Percentiles rank a stretch among this genome's conserved stretches.
Evolutionary conservation across 2,329 filamentous ascomycete genomes (phyloP).

Genomic region (Diaporthe destruens): DNA sequence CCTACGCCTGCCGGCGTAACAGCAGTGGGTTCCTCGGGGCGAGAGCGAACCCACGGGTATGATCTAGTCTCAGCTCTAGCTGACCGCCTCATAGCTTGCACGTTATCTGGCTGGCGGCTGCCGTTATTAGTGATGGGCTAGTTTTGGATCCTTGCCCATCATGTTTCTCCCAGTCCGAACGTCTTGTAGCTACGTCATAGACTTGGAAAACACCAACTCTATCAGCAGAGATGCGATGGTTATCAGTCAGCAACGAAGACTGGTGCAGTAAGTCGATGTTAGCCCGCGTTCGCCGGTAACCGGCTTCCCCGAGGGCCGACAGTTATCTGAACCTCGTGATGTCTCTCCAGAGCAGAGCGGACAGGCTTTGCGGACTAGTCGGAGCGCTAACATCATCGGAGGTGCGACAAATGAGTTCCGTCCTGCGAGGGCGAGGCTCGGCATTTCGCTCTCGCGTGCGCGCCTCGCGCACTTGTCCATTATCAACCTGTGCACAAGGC

Average conservation of each 20-base stretch:
- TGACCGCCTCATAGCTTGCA: too few species aligned
- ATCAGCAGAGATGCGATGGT: too few species aligned
- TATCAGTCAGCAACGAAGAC: background rate
- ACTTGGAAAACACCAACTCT: background rate
- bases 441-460: slow-evolving; percentile 1
- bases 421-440: background rate
- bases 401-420: background rate
- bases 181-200: background rate
- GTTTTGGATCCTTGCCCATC: too few species aligned
- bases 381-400: background rate
- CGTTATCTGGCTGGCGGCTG: too few species aligned
- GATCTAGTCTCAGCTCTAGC: too few species aligned
- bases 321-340: background rate
- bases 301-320: background rate
- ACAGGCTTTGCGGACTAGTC: too few species aligned
- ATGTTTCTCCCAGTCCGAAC: too few species aligned
- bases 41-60: too few species aligned
- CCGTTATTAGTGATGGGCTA: too few species aligned
- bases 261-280: background rate
- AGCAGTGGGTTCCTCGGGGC: too few species aligned
- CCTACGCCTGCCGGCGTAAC: too few species aligned
- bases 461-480: background rate
- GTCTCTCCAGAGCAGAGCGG: background rate
- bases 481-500: background rate
- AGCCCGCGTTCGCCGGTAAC: background rate